Evolutionary conservation across 2,329 filamentous ascomycete genomes (phyloP).

Genomic region (Aspergillus aculeatus): DNA sequence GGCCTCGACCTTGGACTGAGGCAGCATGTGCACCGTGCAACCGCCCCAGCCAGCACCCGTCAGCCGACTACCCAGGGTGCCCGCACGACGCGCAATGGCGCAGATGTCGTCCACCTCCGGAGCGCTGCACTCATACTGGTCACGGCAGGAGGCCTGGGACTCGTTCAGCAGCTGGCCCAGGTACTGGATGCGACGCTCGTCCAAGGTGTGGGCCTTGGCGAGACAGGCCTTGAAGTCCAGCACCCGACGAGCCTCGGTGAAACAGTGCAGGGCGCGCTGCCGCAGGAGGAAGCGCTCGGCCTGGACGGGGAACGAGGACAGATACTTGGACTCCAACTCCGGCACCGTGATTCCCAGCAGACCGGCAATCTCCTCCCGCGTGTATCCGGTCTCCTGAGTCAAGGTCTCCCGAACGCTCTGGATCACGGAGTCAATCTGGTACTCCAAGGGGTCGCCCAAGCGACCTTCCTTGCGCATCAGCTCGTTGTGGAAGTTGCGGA

Average conservation of each 20-base stretch:
- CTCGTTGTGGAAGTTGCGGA: slow-evolving; percentile 82
- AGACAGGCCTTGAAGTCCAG: slow-evolving; percentile 78
- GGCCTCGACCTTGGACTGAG: slow-evolving; percentile 73
- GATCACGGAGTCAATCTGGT: slow-evolving; percentile 73
- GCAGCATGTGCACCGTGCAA: slow-evolving; percentile 90
- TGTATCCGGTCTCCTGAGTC: slow-evolving; percentile 78
- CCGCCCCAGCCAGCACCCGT: slow-evolving; percentile 97
- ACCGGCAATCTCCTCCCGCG: slow-evolving; percentile 75
- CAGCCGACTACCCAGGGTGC: slow-evolving; percentile 78
- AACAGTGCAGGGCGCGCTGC: slow-evolving; percentile 87
- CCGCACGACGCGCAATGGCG: slow-evolving; percentile 70
- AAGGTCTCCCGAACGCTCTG: slow-evolving; percentile 69
- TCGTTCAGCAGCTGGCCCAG: slow-evolving; percentile 84
- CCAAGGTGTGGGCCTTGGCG: slow-evolving; percentile 52
- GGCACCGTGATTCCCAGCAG: slow-evolving; percentile 67
- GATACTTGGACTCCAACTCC: slow-evolving; percentile 74
- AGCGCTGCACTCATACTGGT: slow-evolving; percentile 87
- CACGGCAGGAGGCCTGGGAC: slow-evolving; percentile 83
- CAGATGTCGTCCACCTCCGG: slow-evolving; percentile 91
- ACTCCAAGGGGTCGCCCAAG: slow-evolving; percentile 52
- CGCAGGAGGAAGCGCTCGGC: slow-evolving; percentile 84
- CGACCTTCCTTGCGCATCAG: slow-evolving; percentile 62
- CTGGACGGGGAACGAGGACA: slow-evolving; percentile 83
- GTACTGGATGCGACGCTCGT: slow-evolving; percentile 65
- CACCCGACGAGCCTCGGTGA: slow-evolving; percentile 82